Base-by-base conservation (phyloP, 345 rosid species). In the Linum usitatissimum region DNA sequence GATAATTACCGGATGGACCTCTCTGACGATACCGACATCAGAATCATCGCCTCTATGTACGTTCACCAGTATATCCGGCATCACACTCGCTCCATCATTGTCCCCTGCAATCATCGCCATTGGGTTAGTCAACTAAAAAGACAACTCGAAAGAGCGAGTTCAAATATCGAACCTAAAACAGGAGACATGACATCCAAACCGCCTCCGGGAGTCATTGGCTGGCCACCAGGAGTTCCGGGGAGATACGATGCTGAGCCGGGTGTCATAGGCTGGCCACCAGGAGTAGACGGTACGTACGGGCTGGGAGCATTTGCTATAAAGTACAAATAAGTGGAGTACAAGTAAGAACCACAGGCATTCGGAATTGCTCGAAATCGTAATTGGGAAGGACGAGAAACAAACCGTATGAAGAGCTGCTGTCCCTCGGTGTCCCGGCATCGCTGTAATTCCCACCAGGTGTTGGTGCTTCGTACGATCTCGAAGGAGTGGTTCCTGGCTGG, bases 181-280 rank as follows among this genome's bases (percentile, higher is more conserved):
- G 99, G 97, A 68, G 99, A 93, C 96, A 89, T 87, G 63, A 74
- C 72, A 80, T 93, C 94, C 18, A 83, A 84, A 74, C 97, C 91
- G 42, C 81, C 90, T 36, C 86, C 87, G n/a, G 99, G 99, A 18
- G 97, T 93, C 99, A 93, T 93, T 53, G 93, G 97, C 71, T 93
- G 99, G 64, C 97, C 97, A 45, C 96, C 97, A 51, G 97, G 99
- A 69, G 99, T 93, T 42, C 96, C 94, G 51, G 99, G 99, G 63
- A 90, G 78, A 76, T 81, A 93, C 10, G 85, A 73, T 40, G 80
- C 72, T 10, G 94, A 87, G 61, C 84, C 82, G 7, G 99, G 99
- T 18, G 99, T 90, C 96, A 85, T 86, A 13, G 97, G 97, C 64
- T 85, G 96, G 56, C 87, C 83, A 40, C 91, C 87, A 60, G 94